These are phyloP conservation scores for Pseudozyma tsukubaensis DNA, from an alignment of 1,284 basidiomycete genomes.

Conservation along the genomic window DNA sequence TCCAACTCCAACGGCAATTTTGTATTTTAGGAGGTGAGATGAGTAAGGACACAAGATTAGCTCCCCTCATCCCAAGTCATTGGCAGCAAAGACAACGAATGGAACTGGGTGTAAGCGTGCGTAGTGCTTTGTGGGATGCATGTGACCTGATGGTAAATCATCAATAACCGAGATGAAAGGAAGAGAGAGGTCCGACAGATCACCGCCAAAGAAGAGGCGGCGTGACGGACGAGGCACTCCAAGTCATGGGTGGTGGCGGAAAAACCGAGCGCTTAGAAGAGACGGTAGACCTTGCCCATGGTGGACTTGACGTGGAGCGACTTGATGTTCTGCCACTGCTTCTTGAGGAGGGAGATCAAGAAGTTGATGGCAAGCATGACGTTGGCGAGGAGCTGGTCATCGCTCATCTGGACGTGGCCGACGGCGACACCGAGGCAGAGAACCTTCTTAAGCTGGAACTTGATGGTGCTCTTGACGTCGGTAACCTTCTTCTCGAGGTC, in stretches of 20 bases:
- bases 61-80: conserved; percentile 56
- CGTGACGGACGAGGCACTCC: conserved; percentile 7
- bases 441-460: conserved; percentile 84
- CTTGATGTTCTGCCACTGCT: conserved; percentile 99
- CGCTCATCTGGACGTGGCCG: conserved; percentile 96
- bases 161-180: conserved; percentile 9
- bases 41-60: conserved; percentile 50
- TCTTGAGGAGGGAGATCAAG: conserved; percentile 98
- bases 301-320: conserved; percentile 98
- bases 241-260: neutral
- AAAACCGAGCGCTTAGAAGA: conserved; percentile 76
- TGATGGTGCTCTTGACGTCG: conserved; percentile 96
- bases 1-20: conserved; percentile 43
- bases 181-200: conserved; percentile 6
- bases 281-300: conserved; percentile 97
- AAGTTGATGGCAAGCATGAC: conserved; percentile 99
- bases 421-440: conserved; percentile 98
- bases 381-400: conserved; percentile 96
- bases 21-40: conserved; percentile 30
- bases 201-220: neutral
- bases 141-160: conserved; percentile 21
- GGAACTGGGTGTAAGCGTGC: conserved; percentile 64
- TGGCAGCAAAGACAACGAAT: conserved; percentile 14
- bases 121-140: conserved; percentile 49
- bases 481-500: conserved; percentile 91